Base-by-base conservation (phyloP, 306 rosid species). In the Crataegus laevigata region DNA sequence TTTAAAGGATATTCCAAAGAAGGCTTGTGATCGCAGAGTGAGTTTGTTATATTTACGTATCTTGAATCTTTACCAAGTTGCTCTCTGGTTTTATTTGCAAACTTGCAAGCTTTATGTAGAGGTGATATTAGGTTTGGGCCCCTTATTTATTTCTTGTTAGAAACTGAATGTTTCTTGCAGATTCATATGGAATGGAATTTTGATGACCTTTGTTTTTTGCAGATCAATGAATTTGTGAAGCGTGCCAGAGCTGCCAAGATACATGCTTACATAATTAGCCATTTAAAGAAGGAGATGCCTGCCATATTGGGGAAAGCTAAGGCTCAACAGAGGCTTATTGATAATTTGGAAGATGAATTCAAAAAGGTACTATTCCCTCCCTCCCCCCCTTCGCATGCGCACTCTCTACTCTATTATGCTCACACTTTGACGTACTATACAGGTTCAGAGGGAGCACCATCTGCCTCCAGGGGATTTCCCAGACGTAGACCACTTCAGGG, bases 141-240 rank as follows among this genome's bases (percentile, higher is more conserved):
- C 68, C 5, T 19, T 65, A 18, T 19, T 8, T 7, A 9, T 65
- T 29, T 12, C 38, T 43, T 54, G 42, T 62, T 54, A 12, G 21
- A 19, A 6, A n/a, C 29, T 1, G 3, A 67, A 5, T 14, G 8
- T n/a, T 65, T 67, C n/a, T 38, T 42, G 54, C 9, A 12, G 30
- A 40, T 67, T 18, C 19, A 55, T 38, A 36, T 18, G 28, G 17
- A 42, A 60, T 5, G 22, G 75, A 43, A 25, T 57, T 68, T 62
- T 36, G 32, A 66, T 62, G 24, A 32, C 25, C 30, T 67, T 58
- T 67, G 3, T 65, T 60, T 45, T 70, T 45, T 55, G 17, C 81
- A 94, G 99, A 94, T 94, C 80, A 94, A 94, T 87, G 99, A 94
- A 81, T 94, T 86, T 75, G 99, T 94, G 11, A 94, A 94, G 78